A percentile compares a stretch with the other conserved stretches of the same genome.
These are phyloP conservation scores for Apiospora arundinis DNA, from an alignment of 2,329 filamentous ascomycete genomes.

Conservation along the genomic window DNA sequence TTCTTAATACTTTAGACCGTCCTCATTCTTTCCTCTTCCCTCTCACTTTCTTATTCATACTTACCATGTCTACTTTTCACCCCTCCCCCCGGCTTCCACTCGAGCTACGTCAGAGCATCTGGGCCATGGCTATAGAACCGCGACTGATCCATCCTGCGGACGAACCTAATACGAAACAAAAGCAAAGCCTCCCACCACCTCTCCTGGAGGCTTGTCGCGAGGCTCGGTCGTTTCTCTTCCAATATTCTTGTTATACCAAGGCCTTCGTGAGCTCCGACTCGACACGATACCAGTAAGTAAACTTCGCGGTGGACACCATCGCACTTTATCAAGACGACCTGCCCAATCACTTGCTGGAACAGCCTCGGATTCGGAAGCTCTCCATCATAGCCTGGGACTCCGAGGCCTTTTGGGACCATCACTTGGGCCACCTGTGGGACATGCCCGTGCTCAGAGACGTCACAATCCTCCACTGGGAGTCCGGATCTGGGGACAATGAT, in stretches of 20 bases:
- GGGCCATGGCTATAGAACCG: neutral
- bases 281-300: neutral
- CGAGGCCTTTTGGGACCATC: neutral
- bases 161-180: neutral
- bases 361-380: neutral
- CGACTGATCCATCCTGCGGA: neutral
- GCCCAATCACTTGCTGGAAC: neutral
- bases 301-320: neutral
- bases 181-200: neutral
- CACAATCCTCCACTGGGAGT: neutral
- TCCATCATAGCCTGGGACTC: neutral
- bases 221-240: neutral
- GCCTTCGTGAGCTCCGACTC: neutral
- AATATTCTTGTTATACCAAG: neutral
- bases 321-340: neutral
- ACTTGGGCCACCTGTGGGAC: neutral
- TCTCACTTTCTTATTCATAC: too few relatives aligned
- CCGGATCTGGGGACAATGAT: neutral
- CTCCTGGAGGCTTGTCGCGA: neutral
- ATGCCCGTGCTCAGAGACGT: neutral
- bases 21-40: too few relatives aligned
- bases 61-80: conserved; percentile 7
- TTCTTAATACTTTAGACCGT: too few relatives aligned
- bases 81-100: conserved; percentile 12
- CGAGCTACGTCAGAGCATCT: conserved; percentile 2